Evolutionary conservation across 768 basidiomycete genomes (phyloP), one percentile per base, ranked within the genome.

Genomic region (Roridomyces roridus): DNA sequence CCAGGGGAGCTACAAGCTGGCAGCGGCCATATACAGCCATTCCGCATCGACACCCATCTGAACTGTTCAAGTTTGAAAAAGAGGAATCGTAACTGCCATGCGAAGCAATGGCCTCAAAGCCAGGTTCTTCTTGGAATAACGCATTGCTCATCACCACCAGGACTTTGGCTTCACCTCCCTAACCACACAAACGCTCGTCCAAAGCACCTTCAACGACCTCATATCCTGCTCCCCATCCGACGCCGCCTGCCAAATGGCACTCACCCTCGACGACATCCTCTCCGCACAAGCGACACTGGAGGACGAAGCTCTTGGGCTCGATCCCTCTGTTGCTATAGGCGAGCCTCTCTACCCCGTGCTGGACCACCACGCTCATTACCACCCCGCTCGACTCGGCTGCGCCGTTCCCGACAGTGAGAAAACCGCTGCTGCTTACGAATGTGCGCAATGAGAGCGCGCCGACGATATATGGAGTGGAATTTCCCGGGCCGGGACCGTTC

Each of bases 361-460:
- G 37, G 89, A 92, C 66, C 87, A 85, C 18, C n/a, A 67, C 73
- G 18, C 77, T 92, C 37, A 82, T 91, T 64, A 86, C 85, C 5
- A 79, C 80, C 31, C 82, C 88, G 17, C 77, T 91, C n/a, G 87
- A 88, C 68, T 81, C 80, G 17, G 81, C 83, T 0, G 74, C 78
- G 5, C 67, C 83, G 2, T 89, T 88, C 72, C 87, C 88, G 1
- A 57, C 74, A 2, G 78, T 84, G 43, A 77, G 70, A 51, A 90
- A 94, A 66, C 81, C 88, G 1, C 60, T 95, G 41, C 72, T 96
- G 29, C 68, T 94, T 43, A 86, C 91, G 5, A 89, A 84, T 11
- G 87, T 89, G 11, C 68, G 71, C 29, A 76, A 94, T 65, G 94
- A 96, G 63, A 91, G 85, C 0, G 90, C 81, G 1, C 70, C 72